Conservation (phyloP, 345 rosid species). For the Aurinia saxatilis region DNA sequence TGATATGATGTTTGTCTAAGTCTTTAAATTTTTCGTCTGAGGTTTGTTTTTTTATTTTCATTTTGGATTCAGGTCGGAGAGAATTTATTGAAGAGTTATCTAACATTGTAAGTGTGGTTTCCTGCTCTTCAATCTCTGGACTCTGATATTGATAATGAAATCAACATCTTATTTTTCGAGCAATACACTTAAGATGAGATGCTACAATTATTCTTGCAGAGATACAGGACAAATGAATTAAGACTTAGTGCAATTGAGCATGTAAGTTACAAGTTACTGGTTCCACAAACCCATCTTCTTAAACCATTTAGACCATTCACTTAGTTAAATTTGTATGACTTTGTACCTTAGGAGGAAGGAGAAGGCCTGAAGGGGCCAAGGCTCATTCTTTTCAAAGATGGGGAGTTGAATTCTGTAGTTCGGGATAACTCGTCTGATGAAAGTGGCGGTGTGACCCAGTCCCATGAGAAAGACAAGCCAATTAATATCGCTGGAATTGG, state of each 20-base stretch:
- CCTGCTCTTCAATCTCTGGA: background rate
- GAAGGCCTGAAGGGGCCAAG: conserved; percentile 65
- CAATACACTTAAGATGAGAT: too few relatives aligned
- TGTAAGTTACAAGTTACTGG: conserved; percentile 27
- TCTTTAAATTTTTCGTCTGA: too few relatives aligned
- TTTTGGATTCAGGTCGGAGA: conserved; percentile 42
- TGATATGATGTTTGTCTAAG: background rate
- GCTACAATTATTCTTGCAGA: conserved; percentile 45
- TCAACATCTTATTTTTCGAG: conserved; percentile 1
- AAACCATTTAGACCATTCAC: background rate
- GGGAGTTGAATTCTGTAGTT: conserved; percentile 38
- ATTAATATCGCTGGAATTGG: conserved; percentile 23
- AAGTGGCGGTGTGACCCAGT: conserved; percentile 21
- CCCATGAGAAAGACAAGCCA: conserved; percentile 22
- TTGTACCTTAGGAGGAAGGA: conserved; percentile 51
- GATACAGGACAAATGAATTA: conserved; percentile 36
- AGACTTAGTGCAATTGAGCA: conserved; percentile 54
- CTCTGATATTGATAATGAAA: background rate
- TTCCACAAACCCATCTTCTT: too few relatives aligned
- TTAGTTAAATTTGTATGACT: background rate
- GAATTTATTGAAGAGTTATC: conserved; percentile 62
- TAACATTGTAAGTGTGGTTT: conserved; percentile 56
- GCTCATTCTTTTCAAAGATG: conserved; percentile 48
- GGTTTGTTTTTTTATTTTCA: too few relatives aligned
- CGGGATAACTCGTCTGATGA: conserved; percentile 23